A percentile compares a stretch with the other conserved stretches of the same genome.
Conservation (phyloP, 768 basidiomycete species). For the Inosperma sp. region DNA sequence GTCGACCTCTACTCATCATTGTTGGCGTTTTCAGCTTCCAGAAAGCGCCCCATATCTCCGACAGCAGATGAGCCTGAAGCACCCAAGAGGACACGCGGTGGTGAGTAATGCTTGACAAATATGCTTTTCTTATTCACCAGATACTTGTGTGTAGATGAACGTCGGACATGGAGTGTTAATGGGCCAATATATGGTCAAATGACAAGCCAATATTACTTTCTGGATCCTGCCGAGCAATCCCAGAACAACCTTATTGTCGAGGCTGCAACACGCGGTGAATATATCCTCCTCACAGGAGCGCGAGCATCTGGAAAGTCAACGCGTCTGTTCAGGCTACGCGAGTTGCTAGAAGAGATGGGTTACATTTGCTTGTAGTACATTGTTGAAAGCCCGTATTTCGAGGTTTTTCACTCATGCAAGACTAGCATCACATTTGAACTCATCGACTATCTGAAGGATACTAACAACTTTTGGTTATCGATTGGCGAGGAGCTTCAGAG, state of each 20-base stretch:
- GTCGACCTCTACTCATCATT: background rate
- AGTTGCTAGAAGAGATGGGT: constrained; percentile 4
- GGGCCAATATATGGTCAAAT: constrained; percentile 2
- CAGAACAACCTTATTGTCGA: background rate
- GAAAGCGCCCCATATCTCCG: constrained; percentile 2
- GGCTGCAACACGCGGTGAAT: background rate
- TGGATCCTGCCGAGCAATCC: background rate
- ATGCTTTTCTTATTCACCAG: background rate
- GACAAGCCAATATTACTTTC: background rate
- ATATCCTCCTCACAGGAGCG: background rate
- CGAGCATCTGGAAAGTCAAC: constrained; percentile 4
- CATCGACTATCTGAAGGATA: background rate
- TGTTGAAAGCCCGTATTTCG: background rate
- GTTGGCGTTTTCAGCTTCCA: constrained; percentile 1
- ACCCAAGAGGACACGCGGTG: background rate
- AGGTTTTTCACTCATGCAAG: background rate
- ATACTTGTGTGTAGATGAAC: constrained; percentile 1
- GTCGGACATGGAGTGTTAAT: background rate
- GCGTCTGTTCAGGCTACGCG: constrained; percentile 1
- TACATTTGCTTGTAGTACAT: background rate
- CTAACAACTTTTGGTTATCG: background rate
- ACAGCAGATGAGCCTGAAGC: background rate
- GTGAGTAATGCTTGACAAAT: constrained; percentile 3
- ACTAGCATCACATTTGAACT: background rate
- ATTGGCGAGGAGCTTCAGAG: background rate